A percentile compares a stretch with the other conserved stretches of the same genome.
Conservation (phyloP, 2,329 filamentous ascomycete species). For the Thermochaetoides dissita region DNA sequence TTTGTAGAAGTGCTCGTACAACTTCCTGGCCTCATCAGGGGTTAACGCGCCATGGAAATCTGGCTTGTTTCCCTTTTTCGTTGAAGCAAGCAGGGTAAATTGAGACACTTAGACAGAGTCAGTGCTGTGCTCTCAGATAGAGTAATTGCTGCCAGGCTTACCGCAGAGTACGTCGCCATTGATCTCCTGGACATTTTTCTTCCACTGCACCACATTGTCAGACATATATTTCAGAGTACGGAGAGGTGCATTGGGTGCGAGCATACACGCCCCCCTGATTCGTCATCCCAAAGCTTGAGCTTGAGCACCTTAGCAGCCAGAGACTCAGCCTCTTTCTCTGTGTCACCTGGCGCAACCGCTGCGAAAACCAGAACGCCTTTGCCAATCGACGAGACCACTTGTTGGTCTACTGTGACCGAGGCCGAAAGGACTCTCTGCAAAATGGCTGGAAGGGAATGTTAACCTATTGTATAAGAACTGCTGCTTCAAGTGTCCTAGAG, state of each 20-base stretch:
- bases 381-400: slow-evolving; percentile 81
- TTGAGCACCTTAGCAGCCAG: slow-evolving; percentile 79
- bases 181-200: slow-evolving; percentile 75
- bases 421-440: slow-evolving; percentile 88
- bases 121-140: neutral
- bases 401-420: slow-evolving; percentile 85
- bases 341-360: slow-evolving; percentile 80
- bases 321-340: slow-evolving; percentile 70
- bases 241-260: no score
- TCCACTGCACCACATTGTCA: slow-evolving; percentile 51
- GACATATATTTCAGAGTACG: slow-evolving; percentile 1
- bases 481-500: no score
- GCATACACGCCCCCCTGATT: slow-evolving; percentile 50
- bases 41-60: slow-evolving; percentile 83
- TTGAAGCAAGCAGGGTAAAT: slow-evolving; percentile 82
- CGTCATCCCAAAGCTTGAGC: slow-evolving; percentile 83
- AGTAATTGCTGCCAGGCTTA: slow-evolving; percentile 27
- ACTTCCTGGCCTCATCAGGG: slow-evolving; percentile 59
- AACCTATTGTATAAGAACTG: no score
- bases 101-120: slow-evolving; percentile 58
- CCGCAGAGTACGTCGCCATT: slow-evolving; percentile 87
- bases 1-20: slow-evolving; percentile 74
- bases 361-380: slow-evolving; percentile 84
- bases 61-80: slow-evolving; percentile 92
- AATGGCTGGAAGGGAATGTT: slow-evolving; percentile 45